Conservation (phyloP, 257 asterid genomes). For the Fraxinus anomala region DNA sequence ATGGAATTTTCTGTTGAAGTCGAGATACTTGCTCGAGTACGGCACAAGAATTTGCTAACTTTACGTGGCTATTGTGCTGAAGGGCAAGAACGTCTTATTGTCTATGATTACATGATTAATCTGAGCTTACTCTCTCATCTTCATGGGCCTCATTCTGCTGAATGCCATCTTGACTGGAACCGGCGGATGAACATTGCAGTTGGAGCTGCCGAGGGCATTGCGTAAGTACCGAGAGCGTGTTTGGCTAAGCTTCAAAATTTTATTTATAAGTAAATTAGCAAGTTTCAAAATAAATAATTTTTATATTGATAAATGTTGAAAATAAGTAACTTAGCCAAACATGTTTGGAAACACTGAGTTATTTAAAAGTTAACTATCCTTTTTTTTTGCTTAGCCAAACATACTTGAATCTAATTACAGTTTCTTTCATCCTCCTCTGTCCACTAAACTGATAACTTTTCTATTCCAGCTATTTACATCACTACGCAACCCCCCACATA, state of each 20-base stretch:
- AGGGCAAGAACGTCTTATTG: slow-evolving; percentile 93
- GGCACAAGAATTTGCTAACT: slow-evolving; percentile 77
- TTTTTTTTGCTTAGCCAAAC: background rate
- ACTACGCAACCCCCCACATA: slow-evolving; percentile 79
- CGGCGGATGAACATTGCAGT: slow-evolving; percentile 80
- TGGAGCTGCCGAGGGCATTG: slow-evolving; percentile 88
- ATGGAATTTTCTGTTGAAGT: slow-evolving; percentile 85
- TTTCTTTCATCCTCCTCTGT: background rate
- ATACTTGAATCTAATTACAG: background rate
- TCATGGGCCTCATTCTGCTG: slow-evolving; percentile 89
- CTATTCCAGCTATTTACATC: slow-evolving; percentile 73
- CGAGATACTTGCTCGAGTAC: slow-evolving; percentile 84
- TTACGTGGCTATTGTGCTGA: slow-evolving; percentile 88
- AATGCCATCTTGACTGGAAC: slow-evolving; percentile 80
- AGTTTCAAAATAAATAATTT: background rate
- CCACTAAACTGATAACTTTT: slow-evolving; percentile 23
- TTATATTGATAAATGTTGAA: background rate
- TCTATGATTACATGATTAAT: slow-evolving; percentile 84
- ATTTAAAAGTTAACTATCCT: background rate
- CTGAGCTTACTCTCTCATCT: slow-evolving; percentile 87
- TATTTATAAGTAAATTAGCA: background rate
- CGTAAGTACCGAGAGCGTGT: slow-evolving; percentile 48
- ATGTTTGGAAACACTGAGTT: background rate
- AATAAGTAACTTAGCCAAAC: background rate
- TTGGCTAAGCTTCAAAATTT: background rate